Evolutionary conservation across 495 filamentous ascomycete species (phyloP).

Genomic region (Extremus antarcticus): DNA sequence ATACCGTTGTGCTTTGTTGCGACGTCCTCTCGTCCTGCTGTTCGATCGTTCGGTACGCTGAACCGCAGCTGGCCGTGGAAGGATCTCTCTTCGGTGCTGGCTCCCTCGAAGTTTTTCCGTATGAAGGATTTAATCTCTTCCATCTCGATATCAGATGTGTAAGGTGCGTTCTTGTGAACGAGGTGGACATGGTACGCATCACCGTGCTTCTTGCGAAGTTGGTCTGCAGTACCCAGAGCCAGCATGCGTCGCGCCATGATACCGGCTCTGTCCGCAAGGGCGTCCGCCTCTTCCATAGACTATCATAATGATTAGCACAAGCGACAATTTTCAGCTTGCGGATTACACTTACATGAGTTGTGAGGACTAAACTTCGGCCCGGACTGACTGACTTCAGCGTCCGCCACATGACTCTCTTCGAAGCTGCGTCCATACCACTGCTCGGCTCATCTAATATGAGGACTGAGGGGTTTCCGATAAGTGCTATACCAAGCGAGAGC

Average conservation of each 20-base stretch:
- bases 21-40: background rate
- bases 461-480: constrained; percentile 66
- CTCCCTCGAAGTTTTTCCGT: constrained; percentile 40
- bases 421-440: constrained; percentile 59
- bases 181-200: constrained; percentile 56
- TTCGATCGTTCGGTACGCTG: constrained; percentile 43
- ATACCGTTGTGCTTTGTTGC: constrained; percentile 7
- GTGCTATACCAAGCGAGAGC: constrained; percentile 59
- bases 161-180: constrained; percentile 61
- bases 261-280: constrained; percentile 56
- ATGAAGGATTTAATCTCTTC: constrained; percentile 52
- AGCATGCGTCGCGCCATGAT: constrained; percentile 65
- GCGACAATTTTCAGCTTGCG: too few species aligned
- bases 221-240: constrained; percentile 52
- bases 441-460: constrained; percentile 62
- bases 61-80: constrained; percentile 80
- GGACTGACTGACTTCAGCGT: constrained; percentile 47
- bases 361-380: constrained; percentile 45
- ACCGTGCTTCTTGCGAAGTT: constrained; percentile 49
- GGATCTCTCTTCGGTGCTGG: constrained; percentile 55
- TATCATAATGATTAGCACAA: too few species aligned
- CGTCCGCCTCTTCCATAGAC: constrained; percentile 73
- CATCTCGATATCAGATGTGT: constrained; percentile 57
- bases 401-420: constrained; percentile 68
- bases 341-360: too few species aligned